phyloP scores from a whole-genome alignment of 179 eudicot genomes.

The Nepenthes alata region DNA sequence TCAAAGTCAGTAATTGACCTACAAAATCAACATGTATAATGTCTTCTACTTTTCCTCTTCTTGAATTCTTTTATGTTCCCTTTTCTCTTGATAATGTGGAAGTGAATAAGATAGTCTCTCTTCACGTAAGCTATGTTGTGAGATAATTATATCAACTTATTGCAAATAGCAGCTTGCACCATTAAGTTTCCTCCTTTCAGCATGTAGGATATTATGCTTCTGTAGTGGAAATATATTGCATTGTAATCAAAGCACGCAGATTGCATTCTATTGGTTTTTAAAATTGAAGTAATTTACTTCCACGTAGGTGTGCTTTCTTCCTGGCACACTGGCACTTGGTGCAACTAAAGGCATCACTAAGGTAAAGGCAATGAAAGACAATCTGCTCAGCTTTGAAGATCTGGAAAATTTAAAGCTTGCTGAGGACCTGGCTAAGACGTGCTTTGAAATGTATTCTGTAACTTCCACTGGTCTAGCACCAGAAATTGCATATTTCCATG shows the following conservation, averaged over 20 bases:
- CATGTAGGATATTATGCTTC: background rate
- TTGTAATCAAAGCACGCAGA: background rate
- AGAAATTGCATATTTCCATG: slow-evolving; percentile 78
- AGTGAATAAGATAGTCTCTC: too few species aligned
- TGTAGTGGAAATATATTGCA: background rate
- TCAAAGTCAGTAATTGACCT: background rate
- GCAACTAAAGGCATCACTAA: slow-evolving; percentile 82
- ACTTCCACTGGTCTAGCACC: slow-evolving; percentile 93
- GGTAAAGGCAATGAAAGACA: slow-evolving; percentile 59
- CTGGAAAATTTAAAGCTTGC: slow-evolving; percentile 83
- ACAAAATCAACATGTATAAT: background rate
- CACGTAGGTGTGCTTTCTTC: slow-evolving; percentile 80
- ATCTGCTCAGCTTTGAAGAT: slow-evolving; percentile 57
- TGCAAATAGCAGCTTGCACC: too few species aligned
- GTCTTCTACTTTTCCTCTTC: background rate
- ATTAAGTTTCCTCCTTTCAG: too few species aligned
- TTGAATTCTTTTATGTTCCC: background rate
- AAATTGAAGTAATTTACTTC: background rate
- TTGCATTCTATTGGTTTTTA: background rate
- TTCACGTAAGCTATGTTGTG: too few species aligned
- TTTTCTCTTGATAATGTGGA: background rate
- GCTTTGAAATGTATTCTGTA: slow-evolving; percentile 78
- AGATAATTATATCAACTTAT: too few species aligned
- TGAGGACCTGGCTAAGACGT: slow-evolving; percentile 81
- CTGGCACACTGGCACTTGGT: slow-evolving; percentile 93